Conservation (phyloP, 169 alveolate genomes). For the Plasmodium gonderi region DNA sequence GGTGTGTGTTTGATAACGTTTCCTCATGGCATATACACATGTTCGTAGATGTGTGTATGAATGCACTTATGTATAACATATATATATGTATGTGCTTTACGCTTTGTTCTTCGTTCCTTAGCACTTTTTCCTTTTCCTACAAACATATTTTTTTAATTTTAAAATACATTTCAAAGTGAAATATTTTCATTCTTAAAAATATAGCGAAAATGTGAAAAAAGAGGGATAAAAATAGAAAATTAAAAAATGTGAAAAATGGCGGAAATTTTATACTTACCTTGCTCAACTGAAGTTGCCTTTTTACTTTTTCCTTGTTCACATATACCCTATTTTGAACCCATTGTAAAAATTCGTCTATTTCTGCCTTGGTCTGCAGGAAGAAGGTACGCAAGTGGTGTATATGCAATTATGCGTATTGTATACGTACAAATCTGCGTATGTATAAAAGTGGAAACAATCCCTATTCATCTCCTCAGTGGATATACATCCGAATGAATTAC, state of each 20-base stretch:
- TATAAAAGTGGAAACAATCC: background rate
- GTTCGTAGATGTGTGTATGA: background rate
- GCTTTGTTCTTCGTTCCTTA: conserved; percentile 40
- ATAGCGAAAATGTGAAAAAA: conserved; percentile 1
- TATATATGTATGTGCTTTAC: conserved; percentile 27
- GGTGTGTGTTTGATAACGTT: background rate
- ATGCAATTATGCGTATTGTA: background rate
- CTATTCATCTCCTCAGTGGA: background rate
- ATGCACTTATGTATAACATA: background rate
- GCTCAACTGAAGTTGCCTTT: conserved; percentile 43
- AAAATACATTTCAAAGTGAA: conserved; percentile 1
- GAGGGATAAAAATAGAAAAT: background rate
- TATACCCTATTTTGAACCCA: conserved; percentile 54
- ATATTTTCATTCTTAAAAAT: background rate
- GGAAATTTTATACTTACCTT: background rate
- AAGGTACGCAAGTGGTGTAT: background rate
- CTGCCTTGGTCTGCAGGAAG: conserved; percentile 31
- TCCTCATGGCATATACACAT: background rate
- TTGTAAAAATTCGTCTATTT: conserved; percentile 50
- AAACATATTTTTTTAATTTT: conserved; percentile 28
- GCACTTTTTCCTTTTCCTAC: conserved; percentile 51
- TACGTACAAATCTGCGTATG: background rate
- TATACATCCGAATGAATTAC: conserved; percentile 8
- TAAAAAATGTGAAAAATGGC: background rate
- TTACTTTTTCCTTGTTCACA: conserved; percentile 47